Evolutionary conservation across 495 filamentous ascomycete genomes (phyloP).

Genomic region (Oidiodendron maius): DNA sequence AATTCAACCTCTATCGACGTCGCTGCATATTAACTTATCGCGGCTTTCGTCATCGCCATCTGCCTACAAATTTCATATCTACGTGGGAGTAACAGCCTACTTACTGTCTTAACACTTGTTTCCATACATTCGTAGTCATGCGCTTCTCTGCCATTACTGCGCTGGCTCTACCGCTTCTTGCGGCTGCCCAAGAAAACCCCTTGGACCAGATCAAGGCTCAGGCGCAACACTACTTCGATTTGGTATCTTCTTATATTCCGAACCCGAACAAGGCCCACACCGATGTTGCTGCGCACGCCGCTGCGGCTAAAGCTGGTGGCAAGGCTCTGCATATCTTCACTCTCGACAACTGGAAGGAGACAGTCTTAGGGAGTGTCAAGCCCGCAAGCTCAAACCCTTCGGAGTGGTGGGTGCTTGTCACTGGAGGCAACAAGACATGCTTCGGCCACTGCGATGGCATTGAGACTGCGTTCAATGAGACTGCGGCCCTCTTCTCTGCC

Average conservation of each 20-base stretch:
- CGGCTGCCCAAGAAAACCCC: conserved; percentile 62
- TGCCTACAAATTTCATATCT: too few relatives aligned
- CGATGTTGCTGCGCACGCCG: conserved; percentile 25
- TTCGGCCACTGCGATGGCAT: conserved; percentile 49
- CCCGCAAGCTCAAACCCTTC: conserved; percentile 49
- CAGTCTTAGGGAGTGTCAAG: conserved; percentile 56
- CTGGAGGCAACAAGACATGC: conserved; percentile 85
- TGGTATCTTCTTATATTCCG: conserved; percentile 54
- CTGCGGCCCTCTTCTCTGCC: conserved; percentile 59
- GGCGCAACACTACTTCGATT: conserved; percentile 58
- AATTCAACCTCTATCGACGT: neutral
- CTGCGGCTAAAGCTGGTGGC: conserved; percentile 44
- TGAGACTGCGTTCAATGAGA: conserved; percentile 51
- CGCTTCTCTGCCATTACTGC: conserved; percentile 57
- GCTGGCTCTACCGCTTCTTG: conserved; percentile 64
- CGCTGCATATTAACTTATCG: neutral
- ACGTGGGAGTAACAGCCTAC: too few relatives aligned
- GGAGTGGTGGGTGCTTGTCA: conserved; percentile 78
- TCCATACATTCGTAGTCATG: conserved; percentile 45
- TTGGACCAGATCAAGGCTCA: conserved; percentile 34
- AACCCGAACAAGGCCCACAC: conserved; percentile 32
- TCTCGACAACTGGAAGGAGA: conserved; percentile 64
- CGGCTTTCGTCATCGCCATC: neutral
- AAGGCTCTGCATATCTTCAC: conserved; percentile 55
- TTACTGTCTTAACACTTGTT: conserved; percentile 1